Base-by-base conservation (phyloP, 768 basidiomycete species). In the Leccinum uliginosum region DNA sequence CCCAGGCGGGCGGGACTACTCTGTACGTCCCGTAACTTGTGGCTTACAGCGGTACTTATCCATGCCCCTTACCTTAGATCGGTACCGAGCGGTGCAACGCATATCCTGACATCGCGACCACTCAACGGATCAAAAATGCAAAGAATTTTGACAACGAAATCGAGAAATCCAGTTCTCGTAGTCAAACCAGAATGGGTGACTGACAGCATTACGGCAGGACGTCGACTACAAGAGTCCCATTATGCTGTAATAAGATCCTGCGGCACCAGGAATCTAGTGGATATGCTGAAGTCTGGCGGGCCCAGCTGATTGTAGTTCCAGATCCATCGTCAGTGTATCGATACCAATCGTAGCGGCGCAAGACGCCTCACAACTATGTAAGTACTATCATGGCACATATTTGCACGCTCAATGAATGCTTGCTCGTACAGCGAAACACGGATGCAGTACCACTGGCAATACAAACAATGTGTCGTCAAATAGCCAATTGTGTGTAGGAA, bases 111-210 rank as follows among this genome's bases (percentile, higher is more conserved):
- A 9, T 91, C 89, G 6, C 82, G 83, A 60, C 80, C 79, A 53
- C 75, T 92, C 55, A 89, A 78, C 63, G 89, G 79, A 17, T 80
- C 83, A 26, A 93, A 93, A 71, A 86, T 81, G 3, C 83, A 91
- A 56, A 83, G 78, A 62, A 63, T 84, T 51, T 70, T 92, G 54
- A 81, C 78, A 19, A 68, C 73, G 23, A 83, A 81, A 62, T 75
- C 74, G 30, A 75, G 75, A 59, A 77, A 68, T 55, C 76, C 76
- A 34, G 74, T 76, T 21, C 78, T 86, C 54, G 80, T 93, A 54
- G 88, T 93, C 30, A 83, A 77, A 55, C 89, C 89, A 9, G 84
- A 86, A 67, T 91, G 88, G 89, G 78, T 90, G 7, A 73, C 75
- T 11, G 89, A 91, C 60, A 87, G 87, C 62, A 77, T 91, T 60